Evolutionary conservation across 768 basidiomycete species (phyloP).

Genomic region (Scleroderma bovista): DNA sequence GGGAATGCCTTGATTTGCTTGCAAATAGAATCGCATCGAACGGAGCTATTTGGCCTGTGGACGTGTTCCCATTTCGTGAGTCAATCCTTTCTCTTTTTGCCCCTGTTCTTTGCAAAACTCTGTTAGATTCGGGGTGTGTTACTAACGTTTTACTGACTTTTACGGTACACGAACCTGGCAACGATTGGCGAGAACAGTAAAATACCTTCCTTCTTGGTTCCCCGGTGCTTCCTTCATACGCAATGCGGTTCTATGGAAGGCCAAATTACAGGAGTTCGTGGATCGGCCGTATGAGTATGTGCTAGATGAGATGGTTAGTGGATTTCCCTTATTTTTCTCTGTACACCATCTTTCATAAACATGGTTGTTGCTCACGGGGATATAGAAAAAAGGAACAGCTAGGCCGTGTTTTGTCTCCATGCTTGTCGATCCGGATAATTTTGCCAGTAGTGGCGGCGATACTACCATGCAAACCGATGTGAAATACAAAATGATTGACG

Average conservation of each 20-base stretch:
- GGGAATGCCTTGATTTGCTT: constrained; percentile 37
- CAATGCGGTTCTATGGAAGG: constrained; percentile 58
- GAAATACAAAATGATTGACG: constrained; percentile 10
- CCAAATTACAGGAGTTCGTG: constrained; percentile 57
- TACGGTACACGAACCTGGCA: no score
- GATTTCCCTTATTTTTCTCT: constrained; percentile 26
- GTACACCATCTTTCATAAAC: constrained; percentile 18
- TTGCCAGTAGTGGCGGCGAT: not conserved
- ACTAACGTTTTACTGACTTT: no score
- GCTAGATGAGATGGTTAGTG: constrained; percentile 48
- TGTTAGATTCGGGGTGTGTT: not conserved
- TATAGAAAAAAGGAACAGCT: constrained; percentile 33
- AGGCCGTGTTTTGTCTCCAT: constrained; percentile 41
- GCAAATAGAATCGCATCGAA: constrained; percentile 40
- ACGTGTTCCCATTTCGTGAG: constrained; percentile 33
- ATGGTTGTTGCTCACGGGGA: constrained; percentile 2
- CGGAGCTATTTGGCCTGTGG: constrained; percentile 40
- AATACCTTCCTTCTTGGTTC: constrained; percentile 56
- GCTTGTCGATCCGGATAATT: constrained; percentile 45
- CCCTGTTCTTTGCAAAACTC: no score
- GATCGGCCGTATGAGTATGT: constrained; percentile 58
- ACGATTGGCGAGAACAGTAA: constrained; percentile 29
- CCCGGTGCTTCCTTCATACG: constrained; percentile 64
- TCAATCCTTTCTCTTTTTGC: not conserved
- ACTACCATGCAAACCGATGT: constrained; percentile 18